Evolutionary conservation across 2,329 filamentous ascomycete species (phyloP).

Genomic region (Epichloe elymi): DNA sequence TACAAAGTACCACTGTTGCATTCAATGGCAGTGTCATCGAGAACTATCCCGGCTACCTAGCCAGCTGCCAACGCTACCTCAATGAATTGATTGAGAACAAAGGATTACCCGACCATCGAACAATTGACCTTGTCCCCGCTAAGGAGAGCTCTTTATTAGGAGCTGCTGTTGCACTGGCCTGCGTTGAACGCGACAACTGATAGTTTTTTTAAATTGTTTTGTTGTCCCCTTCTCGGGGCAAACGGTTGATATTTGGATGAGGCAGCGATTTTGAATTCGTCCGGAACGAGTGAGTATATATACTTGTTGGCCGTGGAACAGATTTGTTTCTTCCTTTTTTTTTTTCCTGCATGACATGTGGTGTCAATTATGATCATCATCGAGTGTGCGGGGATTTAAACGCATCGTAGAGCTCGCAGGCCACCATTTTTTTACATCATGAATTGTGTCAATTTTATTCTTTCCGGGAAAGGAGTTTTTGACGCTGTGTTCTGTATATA

Average conservation of each 20-base stretch:
- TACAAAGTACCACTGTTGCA: slow-evolving; percentile 46
- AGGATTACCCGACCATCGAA: slow-evolving; percentile 21
- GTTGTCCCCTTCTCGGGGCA: too few relatives aligned
- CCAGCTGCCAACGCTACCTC: slow-evolving; percentile 48
- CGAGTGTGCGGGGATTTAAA: slow-evolving; percentile 4
- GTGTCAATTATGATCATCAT: slow-evolving; percentile 2
- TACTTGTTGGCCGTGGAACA: background rate
- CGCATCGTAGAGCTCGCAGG: slow-evolving; percentile 11
- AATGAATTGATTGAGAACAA: slow-evolving; percentile 38
- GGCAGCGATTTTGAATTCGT: background rate
- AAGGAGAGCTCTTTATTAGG: slow-evolving; percentile 64
- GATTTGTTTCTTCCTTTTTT: background rate
- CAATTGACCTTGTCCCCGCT: slow-evolving; percentile 52
- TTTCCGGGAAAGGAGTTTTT: background rate
- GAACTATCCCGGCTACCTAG: slow-evolving; percentile 57
- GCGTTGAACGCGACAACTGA: slow-evolving; percentile 13
- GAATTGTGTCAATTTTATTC: background rate
- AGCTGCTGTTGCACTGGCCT: slow-evolving; percentile 56
- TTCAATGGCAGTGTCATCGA: slow-evolving; percentile 73
- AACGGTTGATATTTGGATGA: background rate
- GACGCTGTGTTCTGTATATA: slow-evolving; percentile 1
- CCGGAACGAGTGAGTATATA: background rate
- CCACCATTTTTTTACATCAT: slow-evolving; percentile 8
- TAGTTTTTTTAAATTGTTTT: background rate
- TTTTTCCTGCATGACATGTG: background rate